phyloP scores from a whole-genome alignment of 2,329 filamentous ascomycete species.

The Claviceps spartinae region DNA sequence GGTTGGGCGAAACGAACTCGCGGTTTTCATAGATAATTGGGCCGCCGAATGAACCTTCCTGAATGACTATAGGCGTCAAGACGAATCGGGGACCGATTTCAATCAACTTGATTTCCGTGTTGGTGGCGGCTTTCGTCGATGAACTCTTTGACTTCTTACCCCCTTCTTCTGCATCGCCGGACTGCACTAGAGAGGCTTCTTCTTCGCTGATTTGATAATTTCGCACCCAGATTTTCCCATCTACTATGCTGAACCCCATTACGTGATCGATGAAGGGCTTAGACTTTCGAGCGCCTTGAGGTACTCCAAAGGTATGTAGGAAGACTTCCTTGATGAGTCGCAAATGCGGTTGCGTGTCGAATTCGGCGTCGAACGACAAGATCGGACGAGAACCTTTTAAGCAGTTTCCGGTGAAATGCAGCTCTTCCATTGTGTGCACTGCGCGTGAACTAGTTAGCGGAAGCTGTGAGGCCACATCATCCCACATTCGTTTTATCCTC shows the following conservation, averaged over 20 bases:
- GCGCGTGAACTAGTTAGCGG: slow-evolving; percentile 12
- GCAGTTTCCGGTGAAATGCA: slow-evolving; percentile 95
- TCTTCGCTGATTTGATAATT: slow-evolving; percentile 88
- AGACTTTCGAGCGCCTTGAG: slow-evolving; percentile 71
- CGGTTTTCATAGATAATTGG: slow-evolving; percentile 98
- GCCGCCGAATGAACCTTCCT: slow-evolving; percentile 88
- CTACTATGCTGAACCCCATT: slow-evolving; percentile 79
- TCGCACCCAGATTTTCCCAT: slow-evolving; percentile 91
- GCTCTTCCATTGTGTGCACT: slow-evolving; percentile 93
- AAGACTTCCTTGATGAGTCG: slow-evolving; percentile 81
- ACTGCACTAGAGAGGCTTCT: slow-evolving; percentile 41
- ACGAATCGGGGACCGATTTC: slow-evolving; percentile 93
- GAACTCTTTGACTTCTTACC: slow-evolving; percentile 25
- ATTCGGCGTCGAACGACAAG: slow-evolving; percentile 79
- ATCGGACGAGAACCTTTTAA: slow-evolving; percentile 85
- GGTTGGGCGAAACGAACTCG: slow-evolving; percentile 93
- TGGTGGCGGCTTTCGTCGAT: slow-evolving; percentile 30
- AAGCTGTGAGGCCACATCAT: background rate
- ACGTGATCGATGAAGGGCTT: slow-evolving; percentile 97
- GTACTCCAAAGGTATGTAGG: slow-evolving; percentile 81
- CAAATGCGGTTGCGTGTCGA: slow-evolving; percentile 70
- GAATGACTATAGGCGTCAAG: slow-evolving; percentile 84
- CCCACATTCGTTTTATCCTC: slow-evolving; percentile 13
- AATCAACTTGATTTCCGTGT: slow-evolving; percentile 69
- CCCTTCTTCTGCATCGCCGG: slow-evolving; percentile 25